Base-by-base conservation (phyloP, 2,329 filamentous ascomycete genomes). In the Xylariales sp. region DNA sequence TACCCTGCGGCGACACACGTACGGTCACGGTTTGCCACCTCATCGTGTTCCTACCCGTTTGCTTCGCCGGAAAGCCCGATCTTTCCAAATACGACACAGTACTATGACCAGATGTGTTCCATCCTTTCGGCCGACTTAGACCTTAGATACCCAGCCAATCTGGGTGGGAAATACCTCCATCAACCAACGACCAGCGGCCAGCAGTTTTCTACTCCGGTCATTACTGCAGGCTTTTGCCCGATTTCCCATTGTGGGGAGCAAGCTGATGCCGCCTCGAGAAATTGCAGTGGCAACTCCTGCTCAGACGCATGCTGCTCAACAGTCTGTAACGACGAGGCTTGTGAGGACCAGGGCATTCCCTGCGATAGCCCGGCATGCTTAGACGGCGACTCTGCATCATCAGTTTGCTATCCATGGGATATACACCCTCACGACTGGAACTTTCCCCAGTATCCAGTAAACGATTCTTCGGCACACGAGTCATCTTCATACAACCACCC, bases 301-400 rank as follows among this genome's bases (percentile, higher is more conserved):
- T 51, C 50, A 9, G 50, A 44, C 24, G 42, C 48, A 12, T 53
- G 52, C 22, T 55, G 53, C 11, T 52, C 51, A 5, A 36, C 33
- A 12, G 39, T 51, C 11, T 60, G 58, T 38, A 50, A 57, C 21
- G 50, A 56, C n/a, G 56, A 57, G 29, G 42, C 44, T 19, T 60
- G 56, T 32, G 51, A 47, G n/a, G 51, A 44, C 14, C 41, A 50
- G 9, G 55, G 55, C 16, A 53, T 46, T 8, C 52, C 52, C 2
- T 61, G 57, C 33, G 46, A 59, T 28, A 51, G 56, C 36, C 32
- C 50, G 7, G 20, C 51, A 24, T 60, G 57, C 36, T 40, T 57
- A 15, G 49, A 56, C 4, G 40, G 32, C 16, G 27, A 36, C 16
- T 12, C 40, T 33, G 8, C 46, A 44, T 14, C n/a, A 45, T 9